Evolutionary conservation across 768 basidiomycete species (phyloP).

Genomic region (Gymnopilus junonius): DNA sequence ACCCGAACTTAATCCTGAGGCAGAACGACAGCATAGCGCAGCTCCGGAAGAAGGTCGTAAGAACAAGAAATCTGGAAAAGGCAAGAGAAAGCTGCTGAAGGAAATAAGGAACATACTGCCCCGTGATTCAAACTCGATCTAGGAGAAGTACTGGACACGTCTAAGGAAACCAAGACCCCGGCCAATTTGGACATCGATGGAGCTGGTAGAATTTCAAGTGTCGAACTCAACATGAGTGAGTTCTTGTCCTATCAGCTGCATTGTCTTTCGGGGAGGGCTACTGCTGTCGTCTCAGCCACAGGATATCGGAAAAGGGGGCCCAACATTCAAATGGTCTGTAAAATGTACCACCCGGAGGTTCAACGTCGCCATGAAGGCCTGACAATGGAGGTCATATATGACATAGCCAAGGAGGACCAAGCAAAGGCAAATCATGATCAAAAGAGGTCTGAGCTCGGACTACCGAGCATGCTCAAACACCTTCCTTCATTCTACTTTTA

Average conservation of each 20-base stretch:
- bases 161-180: too few relatives aligned
- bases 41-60: too few relatives aligned
- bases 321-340: not conserved
- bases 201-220: not conserved
- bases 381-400: not conserved
- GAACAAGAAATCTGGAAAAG: too few relatives aligned
- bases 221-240: not conserved
- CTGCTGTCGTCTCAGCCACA: not conserved
- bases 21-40: not conserved
- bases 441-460: not conserved
- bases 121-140: too few relatives aligned
- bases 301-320: not conserved
- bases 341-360: too few relatives aligned
- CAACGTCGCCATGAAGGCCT: slow-evolving; percentile 7
- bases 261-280: not conserved
- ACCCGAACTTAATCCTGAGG: slow-evolving; percentile 6
- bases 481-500: slow-evolving; percentile 4
- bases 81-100: too few relatives aligned
- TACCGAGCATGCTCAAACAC: slow-evolving; percentile 1
- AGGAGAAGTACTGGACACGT: too few relatives aligned
- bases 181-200: too few relatives aligned
- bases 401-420: not conserved
- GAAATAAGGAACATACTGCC: too few relatives aligned
- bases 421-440: too few relatives aligned
- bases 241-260: slow-evolving; percentile 1